phyloP scores from a whole-genome alignment of 1,284 basidiomycete species.

The Trametes sp. region DNA sequence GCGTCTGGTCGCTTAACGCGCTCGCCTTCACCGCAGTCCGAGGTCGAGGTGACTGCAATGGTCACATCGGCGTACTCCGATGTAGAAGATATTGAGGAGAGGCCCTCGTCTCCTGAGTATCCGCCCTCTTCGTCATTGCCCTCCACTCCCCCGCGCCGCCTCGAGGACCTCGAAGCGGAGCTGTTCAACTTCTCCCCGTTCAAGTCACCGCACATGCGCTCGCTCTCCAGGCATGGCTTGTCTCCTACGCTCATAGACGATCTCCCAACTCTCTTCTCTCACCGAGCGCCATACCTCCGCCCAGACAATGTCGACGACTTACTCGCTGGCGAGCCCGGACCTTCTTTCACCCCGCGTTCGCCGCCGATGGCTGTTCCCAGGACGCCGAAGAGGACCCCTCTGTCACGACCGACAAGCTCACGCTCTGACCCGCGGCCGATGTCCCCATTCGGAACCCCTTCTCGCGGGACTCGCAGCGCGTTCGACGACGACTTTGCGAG shows the following conservation, averaged over 20 bases:
- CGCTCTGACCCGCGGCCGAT: background rate
- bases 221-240: background rate
- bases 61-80: conserved; percentile 16
- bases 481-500: conserved; percentile 23
- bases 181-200: conserved; percentile 29
- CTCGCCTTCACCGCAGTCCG: conserved; percentile 68
- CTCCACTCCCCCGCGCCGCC: conserved; percentile 15
- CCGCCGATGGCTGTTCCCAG: conserved; percentile 16
- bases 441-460: conserved; percentile 27
- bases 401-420: background rate
- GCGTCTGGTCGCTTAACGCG: conserved; percentile 55
- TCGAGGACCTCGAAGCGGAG: conserved; percentile 25
- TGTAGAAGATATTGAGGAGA: conserved; percentile 8
- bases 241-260: conserved; percentile 9
- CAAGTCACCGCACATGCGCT: conserved; percentile 18
- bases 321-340: conserved; percentile 14
- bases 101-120: conserved; percentile 17
- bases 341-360: conserved; percentile 4
- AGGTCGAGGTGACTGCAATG: conserved; percentile 55
- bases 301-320: conserved; percentile 22
- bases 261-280: conserved; percentile 17
- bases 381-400: conserved; percentile 27
- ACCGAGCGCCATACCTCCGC: conserved; percentile 24
- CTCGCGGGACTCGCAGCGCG: conserved; percentile 13
- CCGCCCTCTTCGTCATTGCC: conserved; percentile 16